Conservation (phyloP, 331 rosid species). For the Rhamnella rubrinervis region DNA sequence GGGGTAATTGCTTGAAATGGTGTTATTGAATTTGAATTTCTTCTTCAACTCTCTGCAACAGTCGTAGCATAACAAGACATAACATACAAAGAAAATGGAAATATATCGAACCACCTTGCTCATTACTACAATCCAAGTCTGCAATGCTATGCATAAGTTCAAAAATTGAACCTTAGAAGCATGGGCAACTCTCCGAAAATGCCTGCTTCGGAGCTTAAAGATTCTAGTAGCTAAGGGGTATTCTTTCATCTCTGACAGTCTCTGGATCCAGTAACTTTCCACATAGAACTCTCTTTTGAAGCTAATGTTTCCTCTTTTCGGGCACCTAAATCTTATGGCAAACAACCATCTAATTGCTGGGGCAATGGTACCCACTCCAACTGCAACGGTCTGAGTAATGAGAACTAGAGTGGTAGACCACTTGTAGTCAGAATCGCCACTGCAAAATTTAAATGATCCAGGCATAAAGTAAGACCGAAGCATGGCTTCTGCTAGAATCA, state of each 20-base stretch:
- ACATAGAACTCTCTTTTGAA: slow-evolving; percentile 33
- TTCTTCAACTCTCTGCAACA: slow-evolving; percentile 37
- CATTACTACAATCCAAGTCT: slow-evolving; percentile 53
- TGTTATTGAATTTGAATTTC: slow-evolving; percentile 18
- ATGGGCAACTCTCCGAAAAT: slow-evolving; percentile 51
- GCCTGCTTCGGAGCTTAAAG: slow-evolving; percentile 24
- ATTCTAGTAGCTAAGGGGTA: slow-evolving; percentile 47
- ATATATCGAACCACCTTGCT: slow-evolving; percentile 52
- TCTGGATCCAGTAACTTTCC: slow-evolving; percentile 68
- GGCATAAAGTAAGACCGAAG: slow-evolving; percentile 62
- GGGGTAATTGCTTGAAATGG: slow-evolving; percentile 19
- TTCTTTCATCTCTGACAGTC: slow-evolving; percentile 44
- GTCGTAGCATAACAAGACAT: slow-evolving; percentile 31
- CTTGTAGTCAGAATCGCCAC: slow-evolving; percentile 68
- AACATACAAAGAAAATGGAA: slow-evolving; percentile 45
- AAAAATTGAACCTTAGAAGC: slow-evolving; percentile 36
- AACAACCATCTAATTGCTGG: slow-evolving; percentile 84
- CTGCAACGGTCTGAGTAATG: slow-evolving; percentile 56
- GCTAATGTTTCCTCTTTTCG: slow-evolving; percentile 27
- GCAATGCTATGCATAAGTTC: slow-evolving; percentile 53
- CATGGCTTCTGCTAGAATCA: slow-evolving; percentile 53
- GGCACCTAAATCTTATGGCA: slow-evolving; percentile 61
- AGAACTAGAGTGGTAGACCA: slow-evolving; percentile 74
- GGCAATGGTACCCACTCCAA: slow-evolving; percentile 69
- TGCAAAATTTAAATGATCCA: slow-evolving; percentile 56